Base-by-base conservation (phyloP, 129 eudicot genomes). In the Helianthus tuberosus region DNA sequence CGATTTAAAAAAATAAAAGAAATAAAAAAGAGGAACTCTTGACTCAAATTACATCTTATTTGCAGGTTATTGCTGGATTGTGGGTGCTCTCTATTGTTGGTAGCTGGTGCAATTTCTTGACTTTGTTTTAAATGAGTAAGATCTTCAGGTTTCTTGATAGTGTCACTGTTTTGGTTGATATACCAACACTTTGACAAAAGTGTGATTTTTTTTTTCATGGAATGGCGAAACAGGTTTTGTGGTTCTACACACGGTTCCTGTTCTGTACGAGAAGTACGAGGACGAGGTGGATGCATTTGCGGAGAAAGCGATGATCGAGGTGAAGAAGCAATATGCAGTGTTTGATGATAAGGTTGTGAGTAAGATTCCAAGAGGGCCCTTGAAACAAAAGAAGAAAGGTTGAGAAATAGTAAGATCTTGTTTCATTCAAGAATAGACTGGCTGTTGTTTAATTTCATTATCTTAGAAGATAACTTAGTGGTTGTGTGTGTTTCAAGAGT, bases 191-290 rank as follows among this genome's bases (percentile, higher is more conserved):
- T 3, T 13, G 44, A 11, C 35, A 32, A 32, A 12, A 5, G 0
- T 32, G 44, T 12, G n/a, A 29, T 2, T 50, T 50, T 12, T 32
- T n/a, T 61, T 27, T 32, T 27, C 46, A 41, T 41, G 46, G 9
- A 6, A 15, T 17, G 47, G 73, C 35, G 17, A 59, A 78, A 52
- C 84, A 90, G 96, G 74, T 55, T 89, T 92, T 57, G 88, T 89
- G 20, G 55, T 87, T 75, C 82, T 92, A 65, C 91, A 81, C 70
- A 86, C 96, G 0, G 65, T 89, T 49, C 97, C 96, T 50, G 89
- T 89, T 65, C 79, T 92, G 17, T 92, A 89, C 32, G 97, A 87
- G 85, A 92, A 87, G 79, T 85, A 92, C 8, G 91, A 86, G 66
- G 96, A 89, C 41, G 68, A 89, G 72, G 78, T 92, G 5, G 97